Conservation (phyloP, 306 rosid genomes). For the Quercus cerris region DNA sequence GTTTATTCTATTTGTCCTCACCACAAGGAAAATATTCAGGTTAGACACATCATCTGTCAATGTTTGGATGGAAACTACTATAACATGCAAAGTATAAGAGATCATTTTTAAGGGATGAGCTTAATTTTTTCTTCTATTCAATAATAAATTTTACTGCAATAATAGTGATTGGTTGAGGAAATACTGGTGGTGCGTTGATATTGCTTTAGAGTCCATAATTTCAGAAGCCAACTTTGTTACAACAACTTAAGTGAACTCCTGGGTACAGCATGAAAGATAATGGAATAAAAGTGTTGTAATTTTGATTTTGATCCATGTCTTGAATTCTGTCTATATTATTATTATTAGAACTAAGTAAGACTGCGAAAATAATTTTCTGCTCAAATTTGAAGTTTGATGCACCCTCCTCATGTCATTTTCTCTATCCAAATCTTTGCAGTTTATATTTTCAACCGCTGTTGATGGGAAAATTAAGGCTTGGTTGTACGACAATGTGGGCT, state of each 20-base stretch:
- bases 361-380: neutral
- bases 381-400: neutral
- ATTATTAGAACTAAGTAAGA: neutral
- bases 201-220: neutral
- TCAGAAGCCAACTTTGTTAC: neutral
- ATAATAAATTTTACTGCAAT: neutral
- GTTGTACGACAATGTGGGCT: constrained; percentile 76
- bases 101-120: neutral
- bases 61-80: neutral
- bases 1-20: constrained; percentile 93
- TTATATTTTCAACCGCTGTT: constrained; percentile 78
- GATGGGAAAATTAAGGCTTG: constrained; percentile 94
- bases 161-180: neutral
- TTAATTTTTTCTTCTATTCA: neutral
- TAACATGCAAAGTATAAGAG: neutral
- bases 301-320: neutral
- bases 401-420: neutral
- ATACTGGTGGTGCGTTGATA: neutral
- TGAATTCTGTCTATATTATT: neutral
- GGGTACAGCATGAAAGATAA: neutral
- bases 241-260: neutral
- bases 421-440: constrained; percentile 41
- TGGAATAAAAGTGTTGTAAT: neutral
- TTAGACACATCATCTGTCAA: constrained; percentile 18
- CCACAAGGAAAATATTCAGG: constrained; percentile 85